phyloP scores from a whole-genome alignment of 1,284 basidiomycete species.

The Pterula multifida region DNA sequence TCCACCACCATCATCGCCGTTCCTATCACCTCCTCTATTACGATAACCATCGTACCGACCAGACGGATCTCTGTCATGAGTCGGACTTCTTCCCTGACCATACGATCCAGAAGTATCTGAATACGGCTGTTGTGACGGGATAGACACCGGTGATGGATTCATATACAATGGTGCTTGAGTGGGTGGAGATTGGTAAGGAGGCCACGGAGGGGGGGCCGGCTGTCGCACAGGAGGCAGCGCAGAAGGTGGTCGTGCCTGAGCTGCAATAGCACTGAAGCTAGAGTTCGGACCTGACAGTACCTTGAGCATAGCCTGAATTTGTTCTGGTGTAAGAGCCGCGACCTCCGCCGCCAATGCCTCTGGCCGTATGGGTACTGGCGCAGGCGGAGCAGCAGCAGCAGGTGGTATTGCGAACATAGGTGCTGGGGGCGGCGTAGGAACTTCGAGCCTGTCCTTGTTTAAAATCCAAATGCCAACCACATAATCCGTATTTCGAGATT shows the following conservation, averaged over 20 bases:
- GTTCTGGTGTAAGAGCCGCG: constrained; percentile 47
- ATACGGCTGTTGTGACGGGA: neutral
- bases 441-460: constrained; percentile 56
- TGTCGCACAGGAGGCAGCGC: neutral
- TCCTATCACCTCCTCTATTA: neutral
- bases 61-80: too few species aligned
- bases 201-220: neutral
- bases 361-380: constrained; percentile 5
- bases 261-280: neutral
- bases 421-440: constrained; percentile 22
- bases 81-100: neutral
- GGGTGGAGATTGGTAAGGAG: neutral
- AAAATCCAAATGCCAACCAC: constrained; percentile 79
- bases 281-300: constrained; percentile 19
- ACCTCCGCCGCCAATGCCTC: constrained; percentile 33
- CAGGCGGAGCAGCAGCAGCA: constrained; percentile 10
- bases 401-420: constrained; percentile 14
- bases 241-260: neutral
- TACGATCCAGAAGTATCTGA: neutral
- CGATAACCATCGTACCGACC: neutral
- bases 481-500: constrained; percentile 45
- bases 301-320: constrained; percentile 43
- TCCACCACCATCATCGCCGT: constrained; percentile 4
- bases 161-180: neutral
- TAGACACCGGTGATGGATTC: neutral